Evolutionary conservation across 2,329 filamentous ascomycete genomes (phyloP).

Genomic region (Biscogniauxia sp.): DNA sequence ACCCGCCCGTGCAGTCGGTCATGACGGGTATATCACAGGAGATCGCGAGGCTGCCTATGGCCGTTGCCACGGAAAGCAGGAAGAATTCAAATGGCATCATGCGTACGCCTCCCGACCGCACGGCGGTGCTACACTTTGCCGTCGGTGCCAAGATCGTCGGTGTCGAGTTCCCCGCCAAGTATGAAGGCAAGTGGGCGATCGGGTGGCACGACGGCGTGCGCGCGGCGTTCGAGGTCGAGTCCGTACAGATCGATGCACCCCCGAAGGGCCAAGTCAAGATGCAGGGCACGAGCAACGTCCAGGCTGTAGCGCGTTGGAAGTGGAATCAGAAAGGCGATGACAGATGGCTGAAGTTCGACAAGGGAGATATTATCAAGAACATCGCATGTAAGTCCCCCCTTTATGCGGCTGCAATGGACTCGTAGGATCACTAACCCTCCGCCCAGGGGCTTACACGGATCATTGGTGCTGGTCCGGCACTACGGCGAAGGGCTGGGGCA

Average conservation of each 20-base stretch:
- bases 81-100: constrained; percentile 45
- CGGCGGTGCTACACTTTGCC: constrained; percentile 45
- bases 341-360: constrained; percentile 60
- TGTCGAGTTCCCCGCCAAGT: constrained; percentile 49
- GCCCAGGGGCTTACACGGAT: constrained; percentile 30
- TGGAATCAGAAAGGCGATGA: constrained; percentile 47
- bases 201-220: constrained; percentile 55
- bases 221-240: constrained; percentile 49
- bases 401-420: background rate
- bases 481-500: constrained; percentile 31
- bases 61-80: constrained; percentile 45
- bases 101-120: constrained; percentile 44
- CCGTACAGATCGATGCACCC: constrained; percentile 48
- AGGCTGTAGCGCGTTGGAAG: constrained; percentile 52
- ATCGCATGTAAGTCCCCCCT: constrained; percentile 38
- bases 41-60: constrained; percentile 43
- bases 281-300: constrained; percentile 45
- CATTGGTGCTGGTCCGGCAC: constrained; percentile 37
- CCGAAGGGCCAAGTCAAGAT: constrained; percentile 45
- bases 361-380: constrained; percentile 65
- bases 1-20: constrained; percentile 40
- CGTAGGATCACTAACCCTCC: constrained; percentile 9
- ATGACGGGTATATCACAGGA: constrained; percentile 41
- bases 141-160: constrained; percentile 50
- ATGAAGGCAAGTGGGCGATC: constrained; percentile 55